Percentiles rank a stretch among this genome's conserved stretches.
phyloP scores from a whole-genome alignment of 2,329 filamentous ascomycete species.

The Drechslerella coelobrocha region DNA sequence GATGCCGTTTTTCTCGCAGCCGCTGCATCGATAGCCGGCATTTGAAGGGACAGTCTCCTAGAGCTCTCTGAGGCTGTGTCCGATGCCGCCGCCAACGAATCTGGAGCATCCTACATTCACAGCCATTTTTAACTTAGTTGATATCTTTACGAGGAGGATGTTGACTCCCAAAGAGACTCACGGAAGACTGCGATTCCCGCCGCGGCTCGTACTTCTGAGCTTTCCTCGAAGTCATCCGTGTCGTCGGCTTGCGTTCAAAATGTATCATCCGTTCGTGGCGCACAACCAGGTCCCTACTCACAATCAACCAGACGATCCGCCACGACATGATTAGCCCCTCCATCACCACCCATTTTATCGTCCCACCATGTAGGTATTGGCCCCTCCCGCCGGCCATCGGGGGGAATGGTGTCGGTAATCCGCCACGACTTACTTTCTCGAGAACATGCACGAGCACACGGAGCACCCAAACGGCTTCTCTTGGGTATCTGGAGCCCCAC shows the following conservation, averaged over 20 bases:
- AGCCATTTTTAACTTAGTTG: slow-evolving; percentile 13
- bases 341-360: not conserved
- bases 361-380: too few relatives aligned
- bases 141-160: too few relatives aligned
- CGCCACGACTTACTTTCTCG: slow-evolving; percentile 38
- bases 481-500: slow-evolving; percentile 41
- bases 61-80: slow-evolving; percentile 23
- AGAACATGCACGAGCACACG: slow-evolving; percentile 50
- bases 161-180: too few relatives aligned
- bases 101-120: slow-evolving; percentile 31
- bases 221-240: slow-evolving; percentile 47
- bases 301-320: too few relatives aligned
- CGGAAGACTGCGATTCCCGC: slow-evolving; percentile 47
- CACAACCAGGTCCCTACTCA: slow-evolving; percentile 44
- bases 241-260: slow-evolving; percentile 48
- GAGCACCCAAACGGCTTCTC: slow-evolving; percentile 50
- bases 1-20: slow-evolving; percentile 44
- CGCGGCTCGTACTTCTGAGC: slow-evolving; percentile 50
- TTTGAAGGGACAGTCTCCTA: slow-evolving; percentile 26
- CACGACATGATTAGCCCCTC: slow-evolving; percentile 11
- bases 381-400: slow-evolving; percentile 23
- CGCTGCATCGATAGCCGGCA: slow-evolving; percentile 32
- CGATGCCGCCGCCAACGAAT: slow-evolving; percentile 27
- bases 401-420: slow-evolving; percentile 6
- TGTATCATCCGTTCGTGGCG: slow-evolving; percentile 50